Evolutionary conservation across 2,329 filamentous ascomycete species (phyloP), one percentile per base, ranked within the genome.

Genomic region (Fusarium sp.): DNA sequence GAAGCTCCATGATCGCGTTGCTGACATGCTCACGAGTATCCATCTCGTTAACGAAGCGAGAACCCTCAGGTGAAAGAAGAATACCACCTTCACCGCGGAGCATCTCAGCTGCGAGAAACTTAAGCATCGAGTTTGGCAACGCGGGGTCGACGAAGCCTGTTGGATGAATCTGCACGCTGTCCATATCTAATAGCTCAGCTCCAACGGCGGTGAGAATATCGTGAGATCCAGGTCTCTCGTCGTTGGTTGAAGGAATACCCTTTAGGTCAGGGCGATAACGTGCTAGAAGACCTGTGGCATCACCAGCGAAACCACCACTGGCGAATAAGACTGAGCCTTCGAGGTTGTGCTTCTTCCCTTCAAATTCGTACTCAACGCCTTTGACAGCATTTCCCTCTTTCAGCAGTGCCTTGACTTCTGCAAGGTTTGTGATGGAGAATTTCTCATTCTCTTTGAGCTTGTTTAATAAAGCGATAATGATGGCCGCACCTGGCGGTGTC

Each of bases 81-180:
- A 91, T 84, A 0, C 89, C 90, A 0, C 89, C 90, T 73, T 91
- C 89, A 0, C 89, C 89, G 6, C 89, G 81, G 30, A 92, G 80
- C 63, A 89, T 82, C 77, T 92, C 90, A 1, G 89, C 89, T 0
- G 89, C 89, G 7, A 91, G 84, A 72, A 91, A 88, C 78, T 91
- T 91, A 50, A 89, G 84, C 37, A 79, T 78, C 1, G 83, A 82
- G 2, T 70, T 71, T 0, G 81, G 79, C 35, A 83, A 82, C 2
- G 82, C 80, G 0, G 85, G 85, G 68, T 91, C 88, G 9, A 91
- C 81, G 73, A 92, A 91, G 1, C 88, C 88, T 0, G 89, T 91
- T 5, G 90, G 89, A 69, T 92, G 90, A 7, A 91, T 83, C 77
- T 92, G 90, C 4, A 92, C 88, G 63, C 82, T 83, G 45, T 85